phyloP scores from a whole-genome alignment of 2,329 filamentous ascomycete genomes.

The Nannizzia gypsea region DNA sequence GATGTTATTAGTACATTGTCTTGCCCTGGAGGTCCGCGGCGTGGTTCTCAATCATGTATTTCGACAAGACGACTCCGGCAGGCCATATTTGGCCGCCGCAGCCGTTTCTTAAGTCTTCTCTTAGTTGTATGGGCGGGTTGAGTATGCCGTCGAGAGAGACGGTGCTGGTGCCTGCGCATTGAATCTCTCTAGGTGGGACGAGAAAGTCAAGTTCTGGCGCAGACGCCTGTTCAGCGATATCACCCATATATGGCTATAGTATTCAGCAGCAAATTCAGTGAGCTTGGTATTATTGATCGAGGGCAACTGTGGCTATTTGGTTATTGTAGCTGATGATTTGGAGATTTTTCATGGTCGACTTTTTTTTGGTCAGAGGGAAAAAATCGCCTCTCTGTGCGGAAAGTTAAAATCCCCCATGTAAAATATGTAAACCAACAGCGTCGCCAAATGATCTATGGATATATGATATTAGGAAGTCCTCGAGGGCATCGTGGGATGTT shows the following conservation, averaged over 20 bases:
- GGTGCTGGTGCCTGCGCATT: slow-evolving; percentile 40
- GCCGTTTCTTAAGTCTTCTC: slow-evolving; percentile 74
- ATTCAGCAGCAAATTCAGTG: neutral
- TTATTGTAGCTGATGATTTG: neutral
- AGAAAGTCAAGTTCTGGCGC: slow-evolving; percentile 35
- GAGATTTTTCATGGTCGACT: neutral
- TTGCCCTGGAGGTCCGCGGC: slow-evolving; percentile 50
- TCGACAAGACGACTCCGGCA: slow-evolving; percentile 75
- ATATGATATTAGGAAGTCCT: no score
- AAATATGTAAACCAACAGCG: neutral
- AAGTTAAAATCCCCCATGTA: neutral
- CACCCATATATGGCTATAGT: neutral
- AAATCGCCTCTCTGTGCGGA: neutral
- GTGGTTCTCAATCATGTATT: slow-evolving; percentile 71
- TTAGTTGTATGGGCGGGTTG: slow-evolving; percentile 56
- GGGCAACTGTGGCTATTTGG: neutral
- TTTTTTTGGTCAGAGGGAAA: neutral
- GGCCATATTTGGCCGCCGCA: slow-evolving; percentile 94
- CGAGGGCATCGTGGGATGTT: no score
- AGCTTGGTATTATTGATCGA: neutral
- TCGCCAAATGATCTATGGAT: no score
- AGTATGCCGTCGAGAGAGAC: slow-evolving; percentile 64
- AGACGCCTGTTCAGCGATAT: neutral
- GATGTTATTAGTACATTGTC: slow-evolving; percentile 48
- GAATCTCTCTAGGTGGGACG: slow-evolving; percentile 42